Evolutionary conservation across 345 rosid genomes (phyloP), one percentile per base, ranked within the genome.

Genomic region (Gossypium longicalyx): DNA sequence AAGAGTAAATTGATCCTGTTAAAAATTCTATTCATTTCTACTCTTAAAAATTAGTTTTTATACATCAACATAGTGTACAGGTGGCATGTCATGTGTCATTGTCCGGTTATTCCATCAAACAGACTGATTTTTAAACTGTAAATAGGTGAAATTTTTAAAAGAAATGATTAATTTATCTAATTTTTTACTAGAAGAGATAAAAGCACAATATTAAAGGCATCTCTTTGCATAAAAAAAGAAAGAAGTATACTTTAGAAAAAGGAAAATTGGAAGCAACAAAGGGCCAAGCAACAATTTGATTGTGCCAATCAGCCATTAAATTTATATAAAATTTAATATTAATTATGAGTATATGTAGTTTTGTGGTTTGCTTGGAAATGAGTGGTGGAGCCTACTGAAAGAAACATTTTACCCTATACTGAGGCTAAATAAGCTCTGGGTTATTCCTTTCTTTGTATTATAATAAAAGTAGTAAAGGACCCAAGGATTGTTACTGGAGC

Each of bases 61-160:
- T 34, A 34, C 1, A 6, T 34, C 0, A 34, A 0, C 0, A 34
- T 34, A 0, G 0, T 34, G 7, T 34, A 34, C 1, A 34, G 0
- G 7, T 5, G 1, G 0, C 0, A 34, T 5, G 7, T 5, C 7
- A 34, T 0, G 7, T 34, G 1, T 34, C 1, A 34, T 34, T 34
- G 0, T 34, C 6, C 0, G 7, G 7, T 4, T 34, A 5, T 34
- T 34, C 7, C 0, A 5, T 34, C 1, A 34, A 34, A 5, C 1
- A 29, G 6, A 3, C 38, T 0, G 0, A 29, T 29, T 29, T 29
- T 29, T 29, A 29, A 29, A 29, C 5, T 4, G 1, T 3, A 29
- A 29, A 29, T 29, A 4, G 38, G 6, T 29, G 6, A 29, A 29
- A 29, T 4, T 29, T 29, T 29, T 29, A 29, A 29, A 29, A 29